Conservation (phyloP, 2,329 filamentous ascomycete genomes). For the Allantophomopsis lycopodina region DNA sequence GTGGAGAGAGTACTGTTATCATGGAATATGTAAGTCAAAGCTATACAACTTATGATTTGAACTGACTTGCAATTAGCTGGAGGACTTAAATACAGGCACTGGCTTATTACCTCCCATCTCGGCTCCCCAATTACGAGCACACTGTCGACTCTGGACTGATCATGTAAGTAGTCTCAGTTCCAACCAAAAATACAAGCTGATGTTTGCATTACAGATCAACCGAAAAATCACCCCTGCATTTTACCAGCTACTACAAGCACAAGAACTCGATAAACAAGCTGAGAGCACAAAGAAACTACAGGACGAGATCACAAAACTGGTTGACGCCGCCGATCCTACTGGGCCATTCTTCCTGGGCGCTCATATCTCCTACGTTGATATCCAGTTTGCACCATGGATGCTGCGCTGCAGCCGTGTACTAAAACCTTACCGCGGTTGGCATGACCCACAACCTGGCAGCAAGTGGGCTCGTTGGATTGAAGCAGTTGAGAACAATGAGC, state of each 20-base stretch:
- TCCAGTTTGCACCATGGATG: slow-evolving; percentile 25
- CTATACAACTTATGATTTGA: background rate
- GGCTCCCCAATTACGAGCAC: slow-evolving; percentile 53
- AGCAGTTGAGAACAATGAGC: slow-evolving; percentile 22
- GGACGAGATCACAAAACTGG: slow-evolving; percentile 39
- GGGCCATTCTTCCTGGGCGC: slow-evolving; percentile 21
- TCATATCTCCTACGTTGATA: slow-evolving; percentile 21
- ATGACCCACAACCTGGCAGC: slow-evolving; percentile 18
- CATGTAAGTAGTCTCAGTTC: slow-evolving; percentile 39
- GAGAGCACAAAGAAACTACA: slow-evolving; percentile 47
- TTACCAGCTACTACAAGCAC: slow-evolving; percentile 57
- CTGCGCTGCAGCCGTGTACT: slow-evolving; percentile 22
- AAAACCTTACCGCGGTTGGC: slow-evolving; percentile 23
- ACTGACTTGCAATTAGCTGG: slow-evolving; percentile 34
- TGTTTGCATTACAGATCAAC: slow-evolving; percentile 44
- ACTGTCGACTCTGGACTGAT: slow-evolving; percentile 68
- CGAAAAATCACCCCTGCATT: slow-evolving; percentile 63
- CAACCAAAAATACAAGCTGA: slow-evolving; percentile 1
- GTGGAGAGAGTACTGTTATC: slow-evolving; percentile 68
- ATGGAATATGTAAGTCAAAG: slow-evolving; percentile 60
- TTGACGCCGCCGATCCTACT: slow-evolving; percentile 18
- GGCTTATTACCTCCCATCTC: slow-evolving; percentile 46
- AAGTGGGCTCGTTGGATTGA: slow-evolving; percentile 22
- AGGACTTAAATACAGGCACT: slow-evolving; percentile 51
- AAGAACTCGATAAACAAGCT: slow-evolving; percentile 42